Evolutionary conservation across 495 filamentous ascomycete genomes (phyloP), one percentile per base, ranked within the genome.

Genomic region (Xylaria palmicola): DNA sequence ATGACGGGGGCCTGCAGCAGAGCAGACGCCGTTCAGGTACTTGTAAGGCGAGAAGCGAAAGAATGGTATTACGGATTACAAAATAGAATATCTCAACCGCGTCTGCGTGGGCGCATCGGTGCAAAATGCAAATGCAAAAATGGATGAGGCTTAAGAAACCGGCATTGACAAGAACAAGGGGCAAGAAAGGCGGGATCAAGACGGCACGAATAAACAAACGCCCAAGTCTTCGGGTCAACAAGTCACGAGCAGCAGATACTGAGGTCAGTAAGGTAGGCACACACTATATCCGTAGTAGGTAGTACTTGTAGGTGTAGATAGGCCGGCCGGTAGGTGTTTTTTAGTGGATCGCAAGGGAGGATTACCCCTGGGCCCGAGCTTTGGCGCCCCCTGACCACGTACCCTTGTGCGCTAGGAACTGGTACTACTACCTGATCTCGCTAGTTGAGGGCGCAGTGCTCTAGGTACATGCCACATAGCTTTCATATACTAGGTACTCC

Each of bases 301-400:
- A n/a, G n/a, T n/a, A n/a, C n/a, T n/a, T n/a, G n/a, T n/a, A n/a
- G n/a, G n/a, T n/a, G n/a, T n/a, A n/a, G n/a, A n/a, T n/a, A n/a
- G n/a, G n/a, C n/a, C n/a, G n/a, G n/a, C n/a, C n/a, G n/a, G n/a
- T n/a, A n/a, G n/a, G n/a, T n/a, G n/a, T n/a, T n/a, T n/a, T n/a
- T n/a, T n/a, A n/a, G n/a, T n/a, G n/a, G n/a, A n/a, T n/a, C n/a
- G n/a, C n/a, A 27, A 6, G 22, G 45, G 6, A 15, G 44, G 22
- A 27, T 39, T 27, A 20, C 34, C 50, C 50, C 51, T 54, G 51
- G 51, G 51, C 7, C 51, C 51, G 15, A 54, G 51, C 51, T 39
- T 36, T 36, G 36, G n/a, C 32, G 36, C 45, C 12, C 43, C 22
- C 43, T 45, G 20, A n/a, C n/a, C n/a, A n/a, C n/a, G n/a, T n/a